Percentiles rank a stretch among this genome's conserved stretches.
These are phyloP conservation scores for Podochytrium sp. DNA, from an alignment of 192 early-diverging fungal genomes.

Conservation along the genomic window DNA sequence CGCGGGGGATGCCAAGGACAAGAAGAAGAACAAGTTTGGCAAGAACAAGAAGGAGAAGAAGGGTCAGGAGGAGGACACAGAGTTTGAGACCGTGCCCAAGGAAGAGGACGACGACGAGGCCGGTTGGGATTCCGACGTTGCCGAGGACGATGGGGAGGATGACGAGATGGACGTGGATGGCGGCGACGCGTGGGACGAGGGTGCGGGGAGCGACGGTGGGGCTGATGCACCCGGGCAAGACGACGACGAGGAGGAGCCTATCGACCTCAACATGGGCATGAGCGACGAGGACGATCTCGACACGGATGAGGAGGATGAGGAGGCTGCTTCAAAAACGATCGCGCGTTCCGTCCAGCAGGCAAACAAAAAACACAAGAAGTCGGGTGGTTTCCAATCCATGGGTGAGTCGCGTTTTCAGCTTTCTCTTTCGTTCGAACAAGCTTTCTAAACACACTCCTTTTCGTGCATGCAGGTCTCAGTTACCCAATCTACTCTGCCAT, in stretches of 20 bases:
- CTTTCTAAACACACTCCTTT: neutral
- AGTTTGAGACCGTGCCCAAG: slow-evolving; percentile 48
- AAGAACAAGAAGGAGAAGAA: neutral
- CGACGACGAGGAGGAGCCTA: neutral
- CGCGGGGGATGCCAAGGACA: neutral
- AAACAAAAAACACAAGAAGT: slow-evolving; percentile 93
- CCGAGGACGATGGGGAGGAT: slow-evolving; percentile 24
- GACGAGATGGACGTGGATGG: neutral
- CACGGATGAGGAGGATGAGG: neutral
- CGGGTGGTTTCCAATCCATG: slow-evolving; percentile 98
- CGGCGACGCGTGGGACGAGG: neutral
- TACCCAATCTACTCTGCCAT: slow-evolving; percentile 84
- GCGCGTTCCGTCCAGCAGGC: slow-evolving; percentile 56
- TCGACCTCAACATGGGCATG: neutral
- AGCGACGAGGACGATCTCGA: slow-evolving; percentile 1
- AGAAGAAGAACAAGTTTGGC: neutral
- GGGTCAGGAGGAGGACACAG: slow-evolving; percentile 31
- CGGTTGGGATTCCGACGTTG: slow-evolving; percentile 42
- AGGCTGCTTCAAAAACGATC: neutral
- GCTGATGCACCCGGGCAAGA: neutral
- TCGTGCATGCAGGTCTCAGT: slow-evolving; percentile 63
- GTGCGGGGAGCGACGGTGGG: neutral
- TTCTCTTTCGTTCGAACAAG: neutral
- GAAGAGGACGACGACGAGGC: slow-evolving; percentile 38
- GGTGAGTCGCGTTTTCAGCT: slow-evolving; percentile 36